Evolutionary conservation across 2,329 filamentous ascomycete species (phyloP).

Genomic region (Orbilia quercus): DNA sequence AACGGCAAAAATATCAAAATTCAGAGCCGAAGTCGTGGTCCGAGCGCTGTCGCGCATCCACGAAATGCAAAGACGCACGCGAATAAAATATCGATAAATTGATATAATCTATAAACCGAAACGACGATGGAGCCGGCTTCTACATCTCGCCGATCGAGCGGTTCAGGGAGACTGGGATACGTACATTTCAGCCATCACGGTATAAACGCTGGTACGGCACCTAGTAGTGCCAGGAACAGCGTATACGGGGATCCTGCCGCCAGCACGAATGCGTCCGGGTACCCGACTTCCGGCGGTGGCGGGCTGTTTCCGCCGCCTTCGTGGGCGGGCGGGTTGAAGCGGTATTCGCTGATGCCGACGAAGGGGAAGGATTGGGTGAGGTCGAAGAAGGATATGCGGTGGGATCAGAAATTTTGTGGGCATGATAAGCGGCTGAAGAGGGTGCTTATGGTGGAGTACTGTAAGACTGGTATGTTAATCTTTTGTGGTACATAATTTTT

Average conservation of each 20-base stretch:
- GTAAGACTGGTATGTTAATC: conserved; percentile 61
- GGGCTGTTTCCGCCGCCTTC: conserved; percentile 4
- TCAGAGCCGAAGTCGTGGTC: not conserved
- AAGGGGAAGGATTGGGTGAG: conserved; percentile 53
- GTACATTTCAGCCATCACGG: conserved; percentile 49
- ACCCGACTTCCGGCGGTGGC: conserved; percentile 9
- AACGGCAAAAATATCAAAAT: not conserved
- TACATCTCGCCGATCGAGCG: conserved; percentile 42
- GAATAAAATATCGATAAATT: not conserved
- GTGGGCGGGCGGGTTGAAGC: conserved; percentile 17
- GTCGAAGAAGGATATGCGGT: conserved; percentile 55
- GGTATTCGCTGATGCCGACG: conserved; percentile 52
- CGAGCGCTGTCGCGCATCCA: not conserved
- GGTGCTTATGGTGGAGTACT: conserved; percentile 68
- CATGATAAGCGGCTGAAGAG: conserved; percentile 59
- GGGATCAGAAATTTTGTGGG: conserved; percentile 47
- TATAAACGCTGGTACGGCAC: conserved; percentile 24
- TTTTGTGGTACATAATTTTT: not conserved
- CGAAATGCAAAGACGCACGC: conserved; percentile 1
- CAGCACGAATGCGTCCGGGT: conserved; percentile 31
- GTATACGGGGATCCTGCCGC: conserved; percentile 40
- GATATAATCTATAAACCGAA: not conserved
- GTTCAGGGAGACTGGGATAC: conserved; percentile 24
- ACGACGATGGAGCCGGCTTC: conserved; percentile 30
- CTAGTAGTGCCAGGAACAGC: conserved; percentile 44